Base-by-base conservation (phyloP, 192 early-diverging fungal species). In the Linnemannia elongata region DNA sequence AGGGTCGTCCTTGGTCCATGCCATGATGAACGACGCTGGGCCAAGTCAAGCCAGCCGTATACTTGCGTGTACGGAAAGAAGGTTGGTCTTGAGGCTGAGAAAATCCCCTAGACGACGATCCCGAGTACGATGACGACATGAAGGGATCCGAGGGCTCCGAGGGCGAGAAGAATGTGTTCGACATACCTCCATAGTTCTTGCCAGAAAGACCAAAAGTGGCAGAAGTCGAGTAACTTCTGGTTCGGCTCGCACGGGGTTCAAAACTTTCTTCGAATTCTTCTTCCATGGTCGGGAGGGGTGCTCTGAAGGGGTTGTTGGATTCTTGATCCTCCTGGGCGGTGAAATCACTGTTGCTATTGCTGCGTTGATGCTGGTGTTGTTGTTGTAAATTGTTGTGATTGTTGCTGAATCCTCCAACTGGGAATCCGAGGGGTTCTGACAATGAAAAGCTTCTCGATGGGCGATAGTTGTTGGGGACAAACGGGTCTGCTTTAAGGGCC, bases 141-240 rank as follows among this genome's bases (percentile, higher is more conserved):
- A 66, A 78, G 20, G 70, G 41, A 69, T 69, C 63, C 35, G 57
- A 72, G 13, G 3, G 47, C 5, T 57, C 66, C 45, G 18, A 45
- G 33, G 33, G 30, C 45, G 42, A 27, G 24, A 76, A 77, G 75
- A 8, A 72, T 38, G 13, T 66, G 74, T 45, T 77, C 4, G 55
- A 73, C 24, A 78, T 15, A 13, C 72, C 72, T 30, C 76, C 47
- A n/a, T 80, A 81, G 38, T 66, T 45, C 17, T 71, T 49, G 41
- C 79, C 78, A n/a, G 79, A 33, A 15, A 33, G 71, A n/a, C 85
- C 79, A 74, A 81, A 87, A 4, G 85, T 71, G 20, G 85, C 85
- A 1, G 85, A 87, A 18, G 85, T 87, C n/a, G 85, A 87, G 36
- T 75, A 77, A 42, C 85, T 87, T 30, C 85, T 81, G 30, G 66